Evolutionary conservation across 2,329 filamentous ascomycete genomes (phyloP).

Genomic region (Apiospora hydei): DNA sequence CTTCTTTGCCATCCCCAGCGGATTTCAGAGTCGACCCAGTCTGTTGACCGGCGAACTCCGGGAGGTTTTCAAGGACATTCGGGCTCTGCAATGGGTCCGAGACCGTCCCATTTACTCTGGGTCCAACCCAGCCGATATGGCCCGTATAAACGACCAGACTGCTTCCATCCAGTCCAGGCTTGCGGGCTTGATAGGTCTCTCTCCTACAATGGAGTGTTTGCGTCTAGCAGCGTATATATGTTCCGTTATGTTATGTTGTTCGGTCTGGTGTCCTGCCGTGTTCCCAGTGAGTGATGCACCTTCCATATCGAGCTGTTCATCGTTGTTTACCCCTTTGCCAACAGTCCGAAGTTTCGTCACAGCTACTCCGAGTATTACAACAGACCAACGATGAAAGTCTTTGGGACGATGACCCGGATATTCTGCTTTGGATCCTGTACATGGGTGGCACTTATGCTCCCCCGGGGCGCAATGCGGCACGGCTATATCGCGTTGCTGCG

Average conservation of each 20-base stretch:
- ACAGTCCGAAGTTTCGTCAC: slow-evolving; percentile 42
- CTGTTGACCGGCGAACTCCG: slow-evolving; percentile 42
- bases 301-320: slow-evolving; percentile 10
- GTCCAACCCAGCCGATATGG: slow-evolving; percentile 38
- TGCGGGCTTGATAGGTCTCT: slow-evolving; percentile 34
- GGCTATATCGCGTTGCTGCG: slow-evolving; percentile 36
- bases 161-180: slow-evolving; percentile 52
- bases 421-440: slow-evolving; percentile 34
- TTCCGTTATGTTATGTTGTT: slow-evolving; percentile 49
- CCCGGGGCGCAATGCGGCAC: background rate
- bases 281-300: slow-evolving; percentile 47
- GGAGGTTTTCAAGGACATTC: slow-evolving; percentile 47
- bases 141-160: slow-evolving; percentile 47
- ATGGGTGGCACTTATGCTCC: background rate
- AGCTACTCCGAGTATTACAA: slow-evolving; percentile 44
- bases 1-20: slow-evolving; percentile 43
- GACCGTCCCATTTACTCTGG: slow-evolving; percentile 32
- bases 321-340: background rate
- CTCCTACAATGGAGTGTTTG: slow-evolving; percentile 43
- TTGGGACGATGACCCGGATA: slow-evolving; percentile 43
- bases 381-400: slow-evolving; percentile 36
- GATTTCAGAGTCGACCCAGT: slow-evolving; percentile 39
- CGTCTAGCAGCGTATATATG: slow-evolving; percentile 50
- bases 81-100: slow-evolving; percentile 49
- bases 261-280: slow-evolving; percentile 45